Conservation (phyloP, 2,329 filamentous ascomycete genomes). For the Phyllosticta citribraziliensis region DNA sequence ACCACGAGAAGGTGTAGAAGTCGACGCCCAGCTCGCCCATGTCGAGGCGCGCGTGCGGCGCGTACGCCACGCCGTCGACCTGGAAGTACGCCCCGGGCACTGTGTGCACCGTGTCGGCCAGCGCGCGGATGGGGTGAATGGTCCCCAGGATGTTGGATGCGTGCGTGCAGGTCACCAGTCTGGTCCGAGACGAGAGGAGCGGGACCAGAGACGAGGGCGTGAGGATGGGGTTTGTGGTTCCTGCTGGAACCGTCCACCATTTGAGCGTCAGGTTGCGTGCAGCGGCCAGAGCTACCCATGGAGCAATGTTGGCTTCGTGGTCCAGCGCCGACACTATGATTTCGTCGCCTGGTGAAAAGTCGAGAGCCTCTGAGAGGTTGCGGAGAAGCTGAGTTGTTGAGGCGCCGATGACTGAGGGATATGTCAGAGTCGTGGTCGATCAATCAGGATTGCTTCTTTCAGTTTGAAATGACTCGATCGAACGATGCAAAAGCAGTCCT, state of each 20-base stretch:
- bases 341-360: constrained; percentile 43
- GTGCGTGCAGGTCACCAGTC: constrained; percentile 64
- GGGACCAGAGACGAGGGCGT: constrained; percentile 45
- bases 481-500: too few relatives aligned
- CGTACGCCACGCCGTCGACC: constrained; percentile 69
- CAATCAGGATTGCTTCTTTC: neutral
- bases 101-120: constrained; percentile 44
- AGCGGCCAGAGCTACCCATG: constrained; percentile 61
- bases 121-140: constrained; percentile 52
- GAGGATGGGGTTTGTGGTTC: constrained; percentile 45
- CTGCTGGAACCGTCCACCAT: constrained; percentile 50
- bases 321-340: constrained; percentile 63
- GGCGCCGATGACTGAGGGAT: constrained; percentile 51
- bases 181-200: constrained; percentile 54
- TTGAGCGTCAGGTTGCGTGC: constrained; percentile 52
- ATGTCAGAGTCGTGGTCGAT: neutral
- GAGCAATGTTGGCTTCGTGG: constrained; percentile 67
- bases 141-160: constrained; percentile 64
- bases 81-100: constrained; percentile 51
- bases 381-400: constrained; percentile 70
- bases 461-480: neutral
- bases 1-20: constrained; percentile 72
- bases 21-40: constrained; percentile 60
- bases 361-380: constrained; percentile 44
- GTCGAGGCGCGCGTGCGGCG: constrained; percentile 62